Percentiles rank a stretch among this genome's conserved stretches.
phyloP scores from a whole-genome alignment of 441 rosid species.

The Adansonia madagascariensis region DNA sequence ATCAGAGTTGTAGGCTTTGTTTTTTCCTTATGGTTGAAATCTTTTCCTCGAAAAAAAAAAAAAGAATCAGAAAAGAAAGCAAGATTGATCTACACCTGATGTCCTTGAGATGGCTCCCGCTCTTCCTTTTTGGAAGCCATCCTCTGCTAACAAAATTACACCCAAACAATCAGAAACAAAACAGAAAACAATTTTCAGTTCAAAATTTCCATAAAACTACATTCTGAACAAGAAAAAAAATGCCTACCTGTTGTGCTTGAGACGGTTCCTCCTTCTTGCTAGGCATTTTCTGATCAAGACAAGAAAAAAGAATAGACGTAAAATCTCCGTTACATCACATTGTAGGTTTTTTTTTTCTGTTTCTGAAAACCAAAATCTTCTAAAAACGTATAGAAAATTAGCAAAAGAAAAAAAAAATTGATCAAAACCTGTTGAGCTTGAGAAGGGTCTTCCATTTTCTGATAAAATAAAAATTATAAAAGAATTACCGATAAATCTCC shows the following conservation, averaged over 20 bases:
- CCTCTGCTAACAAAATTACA: conserved; percentile 8
- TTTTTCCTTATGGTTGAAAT: background rate
- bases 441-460: conserved; percentile 21
- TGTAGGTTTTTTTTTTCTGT: background rate
- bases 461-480: background rate
- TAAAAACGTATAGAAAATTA: background rate
- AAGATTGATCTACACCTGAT: conserved; percentile 13
- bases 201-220: conserved; percentile 5
- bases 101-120: conserved; percentile 6
- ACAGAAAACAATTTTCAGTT: background rate
- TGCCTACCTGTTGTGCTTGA: background rate
- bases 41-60: background rate
- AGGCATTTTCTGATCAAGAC: background rate
- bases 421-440: conserved; percentile 15
- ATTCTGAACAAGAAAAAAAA: background rate
- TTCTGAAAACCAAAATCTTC: background rate
- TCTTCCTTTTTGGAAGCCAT: conserved; percentile 18
- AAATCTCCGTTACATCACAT: background rate
- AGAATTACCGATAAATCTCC: background rate
- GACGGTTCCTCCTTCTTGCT: background rate
- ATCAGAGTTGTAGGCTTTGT: conserved; percentile 1
- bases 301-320: background rate
- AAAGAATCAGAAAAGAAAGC: conserved; percentile 8
- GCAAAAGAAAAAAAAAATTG: background rate
- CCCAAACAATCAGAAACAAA: background rate